Evolutionary conservation across 2,329 filamentous ascomycete species (phyloP), one percentile per base, ranked within the genome.

Genomic region (Acrocalymma vagum): DNA sequence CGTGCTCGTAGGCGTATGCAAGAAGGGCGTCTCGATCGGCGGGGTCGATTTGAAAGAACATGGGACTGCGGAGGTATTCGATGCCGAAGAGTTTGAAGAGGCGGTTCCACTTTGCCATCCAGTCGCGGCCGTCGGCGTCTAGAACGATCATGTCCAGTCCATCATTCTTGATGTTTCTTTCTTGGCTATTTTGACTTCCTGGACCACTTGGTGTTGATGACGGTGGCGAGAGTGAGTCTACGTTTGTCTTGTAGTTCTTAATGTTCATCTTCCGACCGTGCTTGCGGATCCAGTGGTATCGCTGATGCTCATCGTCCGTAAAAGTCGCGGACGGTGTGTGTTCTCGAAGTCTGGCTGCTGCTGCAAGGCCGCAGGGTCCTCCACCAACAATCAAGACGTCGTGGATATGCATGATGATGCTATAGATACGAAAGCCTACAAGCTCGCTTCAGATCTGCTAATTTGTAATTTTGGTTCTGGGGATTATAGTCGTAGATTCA

Each of bases 1-100:
- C 78, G 13, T 79, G 73, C 41, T 80, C 77, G 55, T 87, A 83
- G 0, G 86, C 79, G 67, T 85, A 88, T 1, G 83, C 85, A 15
- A 92, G 71, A 55, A 93, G 71, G 0, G 85, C 85, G 70, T 93
- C 88, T 2, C 87, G 77, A 65, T 93, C 88, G 1, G 80, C 76
- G 0, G 88, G 88, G 58, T 93, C 88, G 10, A 89, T 77, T 60
- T 94, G 88, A 72, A 90, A 93, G 58, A 92, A 87, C 85, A 93
- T 88, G 0, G 87, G 88, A 52, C 87, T 91, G 11, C 88, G 78
- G 25, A 94, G 72, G 55, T 91, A 82, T 1, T 79, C 76, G 30
- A 93, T 93, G 32, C 84, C 79, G 29, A 90, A 82, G 3, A 79
- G 80, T 21, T 77, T 73, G 68, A 93, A 93, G 3, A 87, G 77